These are phyloP conservation scores for Debaryomyces psychrophilus DNA, from an alignment of 1,139 yeast species.

Conservation along the genomic window DNA sequence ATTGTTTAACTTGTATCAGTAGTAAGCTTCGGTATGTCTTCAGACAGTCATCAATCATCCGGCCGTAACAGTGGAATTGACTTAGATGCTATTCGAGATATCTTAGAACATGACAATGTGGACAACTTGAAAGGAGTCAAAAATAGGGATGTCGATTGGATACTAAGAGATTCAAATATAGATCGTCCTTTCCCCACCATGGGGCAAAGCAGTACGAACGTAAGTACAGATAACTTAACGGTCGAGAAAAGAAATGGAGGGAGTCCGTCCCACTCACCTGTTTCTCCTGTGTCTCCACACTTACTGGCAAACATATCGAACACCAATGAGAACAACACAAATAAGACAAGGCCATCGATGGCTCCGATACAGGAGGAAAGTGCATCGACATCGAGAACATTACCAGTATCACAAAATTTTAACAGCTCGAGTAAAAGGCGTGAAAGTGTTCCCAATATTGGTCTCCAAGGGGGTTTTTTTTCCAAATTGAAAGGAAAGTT, in stretches of 20 bases:
- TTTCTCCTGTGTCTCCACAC: constrained; percentile 26
- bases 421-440: constrained; percentile 17
- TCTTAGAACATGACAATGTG: constrained; percentile 24
- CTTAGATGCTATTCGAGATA: constrained; percentile 21
- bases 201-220: neutral
- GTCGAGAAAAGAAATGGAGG: neutral
- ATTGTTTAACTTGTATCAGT: constrained; percentile 27
- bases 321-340: constrained; percentile 32
- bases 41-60: constrained; percentile 24
- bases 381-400: constrained; percentile 14
- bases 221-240: constrained; percentile 1
- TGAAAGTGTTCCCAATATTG: constrained; percentile 21
- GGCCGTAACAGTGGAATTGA: constrained; percentile 13
- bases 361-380: constrained; percentile 38
- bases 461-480: constrained; percentile 35
- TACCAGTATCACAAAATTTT: neutral
- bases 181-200: constrained; percentile 4
- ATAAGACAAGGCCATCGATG: constrained; percentile 41
- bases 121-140: constrained; percentile 32
- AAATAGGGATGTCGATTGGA: constrained; percentile 52
- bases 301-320: constrained; percentile 38
- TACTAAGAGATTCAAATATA: constrained; percentile 39
- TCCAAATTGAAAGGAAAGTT: constrained; percentile 43
- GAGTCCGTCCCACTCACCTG: neutral
- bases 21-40: constrained; percentile 39